A percentile compares a stretch with the other conserved stretches of the same genome.
Conservation (phyloP, 2,329 filamentous ascomycete species). For the Beauveria medogensis region DNA sequence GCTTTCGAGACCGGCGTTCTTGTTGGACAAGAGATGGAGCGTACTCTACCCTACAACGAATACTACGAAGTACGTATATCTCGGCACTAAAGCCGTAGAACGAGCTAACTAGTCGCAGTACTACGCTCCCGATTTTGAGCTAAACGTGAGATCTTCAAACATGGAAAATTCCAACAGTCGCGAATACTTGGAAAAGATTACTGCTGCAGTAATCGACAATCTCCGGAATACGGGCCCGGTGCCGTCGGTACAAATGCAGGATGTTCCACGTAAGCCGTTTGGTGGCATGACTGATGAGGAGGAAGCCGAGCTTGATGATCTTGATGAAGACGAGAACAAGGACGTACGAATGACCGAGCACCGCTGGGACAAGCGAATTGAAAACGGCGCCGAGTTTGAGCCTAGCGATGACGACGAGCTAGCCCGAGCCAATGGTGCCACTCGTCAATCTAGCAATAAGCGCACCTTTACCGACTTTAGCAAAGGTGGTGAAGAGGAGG, state of each 20-base stretch:
- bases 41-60: constrained; percentile 88
- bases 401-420: constrained; percentile 88
- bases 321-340: constrained; percentile 80
- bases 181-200: constrained; percentile 75
- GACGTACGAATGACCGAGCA: constrained; percentile 77
- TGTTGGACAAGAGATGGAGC: constrained; percentile 72
- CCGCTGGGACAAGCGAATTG: constrained; percentile 70
- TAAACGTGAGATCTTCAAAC: constrained; percentile 82
- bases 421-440: constrained; percentile 63
- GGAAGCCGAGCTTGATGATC: constrained; percentile 55
- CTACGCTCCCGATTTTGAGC: constrained; percentile 82
- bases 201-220: constrained; percentile 76
- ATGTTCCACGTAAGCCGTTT: constrained; percentile 56
- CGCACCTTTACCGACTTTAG: constrained; percentile 46
- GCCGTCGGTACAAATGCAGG: constrained; percentile 86
- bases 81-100: constrained; percentile 33
- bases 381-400: constrained; percentile 72
- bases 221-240: constrained; percentile 76
- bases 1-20: constrained; percentile 90
- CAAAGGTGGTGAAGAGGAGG: constrained; percentile 34
- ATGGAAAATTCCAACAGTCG: constrained; percentile 86
- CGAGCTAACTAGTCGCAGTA: constrained; percentile 48
- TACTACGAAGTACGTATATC: constrained; percentile 63
- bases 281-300: constrained; percentile 59
- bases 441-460: constrained; percentile 38